A percentile compares a stretch with the other conserved stretches of the same genome.
phyloP scores from a whole-genome alignment of 345 rosid genomes.

The Rhodamnia rubescens region DNA sequence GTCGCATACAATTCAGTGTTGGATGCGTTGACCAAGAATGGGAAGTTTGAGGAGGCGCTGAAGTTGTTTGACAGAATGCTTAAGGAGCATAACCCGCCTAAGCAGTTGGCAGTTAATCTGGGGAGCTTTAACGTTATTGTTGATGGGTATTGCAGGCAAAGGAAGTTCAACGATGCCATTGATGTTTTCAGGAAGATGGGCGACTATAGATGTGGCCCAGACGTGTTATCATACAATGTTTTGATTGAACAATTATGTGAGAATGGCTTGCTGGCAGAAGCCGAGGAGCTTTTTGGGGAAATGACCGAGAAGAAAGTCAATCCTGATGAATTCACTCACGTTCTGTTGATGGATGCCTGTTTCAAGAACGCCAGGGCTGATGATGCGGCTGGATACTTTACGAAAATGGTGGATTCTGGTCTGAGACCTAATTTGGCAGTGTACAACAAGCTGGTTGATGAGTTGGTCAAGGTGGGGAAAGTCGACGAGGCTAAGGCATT shows the following conservation, averaged over 20 bases:
- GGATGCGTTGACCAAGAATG: conserved; percentile 64
- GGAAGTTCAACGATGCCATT: conserved; percentile 55
- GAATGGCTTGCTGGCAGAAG: conserved; percentile 58
- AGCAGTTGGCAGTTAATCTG: conserved; percentile 46
- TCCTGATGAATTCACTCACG: conserved; percentile 78
- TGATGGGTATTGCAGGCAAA: conserved; percentile 60
- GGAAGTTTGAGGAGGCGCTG: conserved; percentile 67
- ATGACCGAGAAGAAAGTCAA: conserved; percentile 72
- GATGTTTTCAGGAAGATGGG: conserved; percentile 60
- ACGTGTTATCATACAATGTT: conserved; percentile 57
- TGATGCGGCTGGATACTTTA: conserved; percentile 73
- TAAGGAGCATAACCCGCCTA: conserved; percentile 63
- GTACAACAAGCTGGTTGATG: conserved; percentile 58
- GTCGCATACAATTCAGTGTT: conserved; percentile 58
- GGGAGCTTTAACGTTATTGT: conserved; percentile 85
- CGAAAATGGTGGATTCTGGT: conserved; percentile 57
- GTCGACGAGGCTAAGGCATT: conserved; percentile 68
- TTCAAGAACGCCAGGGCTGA: conserved; percentile 45
- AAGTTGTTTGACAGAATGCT: conserved; percentile 59
- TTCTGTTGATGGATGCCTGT: conserved; percentile 71
- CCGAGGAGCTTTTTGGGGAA: conserved; percentile 59
- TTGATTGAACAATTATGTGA: conserved; percentile 70
- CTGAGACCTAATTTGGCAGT: conserved; percentile 67
- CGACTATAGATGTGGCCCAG: conserved; percentile 54
- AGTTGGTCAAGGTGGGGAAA: conserved; percentile 53